Percentiles rank a stretch among this genome's conserved stretches.
phyloP scores from a whole-genome alignment of 1,139 yeast genomes.

The Candida sp. region DNA sequence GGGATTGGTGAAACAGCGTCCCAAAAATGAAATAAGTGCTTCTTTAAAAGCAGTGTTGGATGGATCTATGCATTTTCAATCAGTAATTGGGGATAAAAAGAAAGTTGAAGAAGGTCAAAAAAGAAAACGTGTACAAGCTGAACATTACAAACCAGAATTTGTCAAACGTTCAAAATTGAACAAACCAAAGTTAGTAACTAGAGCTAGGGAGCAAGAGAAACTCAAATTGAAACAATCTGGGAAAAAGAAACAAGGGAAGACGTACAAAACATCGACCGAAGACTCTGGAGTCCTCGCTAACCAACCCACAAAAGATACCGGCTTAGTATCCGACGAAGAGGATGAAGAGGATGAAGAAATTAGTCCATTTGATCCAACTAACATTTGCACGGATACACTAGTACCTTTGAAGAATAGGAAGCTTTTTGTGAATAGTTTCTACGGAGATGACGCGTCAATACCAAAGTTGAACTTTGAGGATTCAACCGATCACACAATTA shows the following conservation, averaged over 20 bases:
- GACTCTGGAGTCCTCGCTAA: conserved; percentile 4
- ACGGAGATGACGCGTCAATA: conserved; percentile 16
- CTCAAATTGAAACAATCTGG: background rate
- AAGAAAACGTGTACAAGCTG: conserved; percentile 26
- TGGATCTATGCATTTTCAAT: conserved; percentile 36
- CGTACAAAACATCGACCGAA: background rate
- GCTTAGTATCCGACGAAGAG: too few relatives aligned
- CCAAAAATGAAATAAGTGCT: conserved; percentile 3
- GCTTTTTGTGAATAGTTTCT: conserved; percentile 29
- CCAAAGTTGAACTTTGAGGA: conserved; percentile 21
- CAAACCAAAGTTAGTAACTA: conserved; percentile 5
- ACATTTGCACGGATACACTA: conserved; percentile 30
- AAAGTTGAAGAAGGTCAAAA: conserved; percentile 29
- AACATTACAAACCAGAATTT: conserved; percentile 22
- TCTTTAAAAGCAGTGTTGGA: conserved; percentile 13
- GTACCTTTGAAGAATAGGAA: conserved; percentile 31
- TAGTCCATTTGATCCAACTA: conserved; percentile 39
- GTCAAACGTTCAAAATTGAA: conserved; percentile 5
- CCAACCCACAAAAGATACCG: conserved; percentile 7
- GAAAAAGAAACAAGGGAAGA: conserved; percentile 2
- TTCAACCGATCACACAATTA: conserved; percentile 11
- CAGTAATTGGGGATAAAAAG: conserved; percentile 34
- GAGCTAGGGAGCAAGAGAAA: conserved; percentile 8
- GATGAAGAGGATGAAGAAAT: conserved; percentile 16
- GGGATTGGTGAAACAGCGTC: conserved; percentile 9